Evolutionary conservation across 257 asterid species (phyloP).

Genomic region (Schizonepeta tenuifolia): DNA sequence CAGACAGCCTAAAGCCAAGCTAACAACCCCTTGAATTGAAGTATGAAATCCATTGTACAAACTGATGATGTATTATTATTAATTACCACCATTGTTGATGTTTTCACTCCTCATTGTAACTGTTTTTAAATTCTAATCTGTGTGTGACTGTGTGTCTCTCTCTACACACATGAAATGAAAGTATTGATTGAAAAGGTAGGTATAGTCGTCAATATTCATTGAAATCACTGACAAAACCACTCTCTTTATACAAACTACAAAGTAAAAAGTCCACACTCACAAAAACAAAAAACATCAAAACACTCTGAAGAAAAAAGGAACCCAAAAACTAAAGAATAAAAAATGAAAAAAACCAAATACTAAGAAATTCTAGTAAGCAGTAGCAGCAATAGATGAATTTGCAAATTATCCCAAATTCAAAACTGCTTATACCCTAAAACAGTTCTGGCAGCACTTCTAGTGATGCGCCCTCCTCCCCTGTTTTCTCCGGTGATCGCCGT

Average conservation of each 20-base stretch:
- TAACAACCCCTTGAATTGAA: not conserved
- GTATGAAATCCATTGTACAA: constrained; percentile 29
- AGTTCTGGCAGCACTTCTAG: constrained; percentile 44
- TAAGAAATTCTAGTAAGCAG: not conserved
- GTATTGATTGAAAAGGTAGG: no score
- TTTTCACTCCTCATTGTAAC: constrained; percentile 3
- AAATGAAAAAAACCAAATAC: not conserved
- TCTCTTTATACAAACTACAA: not conserved
- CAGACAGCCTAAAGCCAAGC: no score
- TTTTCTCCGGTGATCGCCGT: constrained; percentile 55
- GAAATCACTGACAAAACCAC: not conserved
- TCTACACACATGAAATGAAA: no score
- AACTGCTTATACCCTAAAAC: constrained; percentile 57
- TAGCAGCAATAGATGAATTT: no score
- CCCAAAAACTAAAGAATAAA: constrained; percentile 27
- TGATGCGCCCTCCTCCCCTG: constrained; percentile 45
- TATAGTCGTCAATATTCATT: not conserved
- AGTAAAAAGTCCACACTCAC: not conserved
- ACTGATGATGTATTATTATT: constrained; percentile 25
- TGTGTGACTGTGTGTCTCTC: constrained; percentile 4
- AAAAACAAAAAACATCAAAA: not conserved
- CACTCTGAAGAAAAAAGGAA: not conserved
- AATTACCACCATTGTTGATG: constrained; percentile 9
- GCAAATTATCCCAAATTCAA: constrained; percentile 23
- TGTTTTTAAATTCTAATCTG: not conserved